These are phyloP conservation scores for Candida multigemmis DNA, from an alignment of 805 yeast genomes.

Conservation along the genomic window DNA sequence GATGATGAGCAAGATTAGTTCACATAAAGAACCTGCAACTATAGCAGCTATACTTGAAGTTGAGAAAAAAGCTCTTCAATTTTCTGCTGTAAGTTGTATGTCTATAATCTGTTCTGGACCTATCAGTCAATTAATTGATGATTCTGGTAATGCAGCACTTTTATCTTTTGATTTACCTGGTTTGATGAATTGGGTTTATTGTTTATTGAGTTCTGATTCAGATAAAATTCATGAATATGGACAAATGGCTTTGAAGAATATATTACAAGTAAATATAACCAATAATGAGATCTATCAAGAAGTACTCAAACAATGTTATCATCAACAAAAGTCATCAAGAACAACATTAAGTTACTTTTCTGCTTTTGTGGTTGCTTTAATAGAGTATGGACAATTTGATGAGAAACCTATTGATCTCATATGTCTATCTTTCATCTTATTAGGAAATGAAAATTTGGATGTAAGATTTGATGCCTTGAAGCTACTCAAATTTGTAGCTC, in stretches of 20 bases:
- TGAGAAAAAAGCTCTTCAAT: constrained; percentile 61
- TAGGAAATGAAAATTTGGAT: constrained; percentile 62
- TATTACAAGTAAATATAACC: constrained; percentile 52
- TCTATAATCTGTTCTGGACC: constrained; percentile 74
- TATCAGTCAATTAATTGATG: constrained; percentile 39
- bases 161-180: constrained; percentile 65
- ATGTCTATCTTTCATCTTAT: constrained; percentile 67
- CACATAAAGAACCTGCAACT: constrained; percentile 33
- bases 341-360: constrained; percentile 64
- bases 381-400: constrained; percentile 38
- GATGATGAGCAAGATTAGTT: constrained; percentile 40
- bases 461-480: constrained; percentile 68
- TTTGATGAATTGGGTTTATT: constrained; percentile 72
- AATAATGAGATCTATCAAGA: constrained; percentile 45
- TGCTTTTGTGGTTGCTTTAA: constrained; percentile 57
- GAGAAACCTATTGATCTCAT: constrained; percentile 55
- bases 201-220: constrained; percentile 52
- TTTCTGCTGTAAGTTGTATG: constrained; percentile 75
- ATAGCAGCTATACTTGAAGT: constrained; percentile 72
- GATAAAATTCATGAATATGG: constrained; percentile 57
- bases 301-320: constrained; percentile 66
- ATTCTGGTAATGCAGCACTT: constrained; percentile 39
- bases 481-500: constrained; percentile 60
- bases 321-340: constrained; percentile 37
- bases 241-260: constrained; percentile 57